Conservation (phyloP, 805 yeast genomes). For the Saccharomycopsis olivae region DNA sequence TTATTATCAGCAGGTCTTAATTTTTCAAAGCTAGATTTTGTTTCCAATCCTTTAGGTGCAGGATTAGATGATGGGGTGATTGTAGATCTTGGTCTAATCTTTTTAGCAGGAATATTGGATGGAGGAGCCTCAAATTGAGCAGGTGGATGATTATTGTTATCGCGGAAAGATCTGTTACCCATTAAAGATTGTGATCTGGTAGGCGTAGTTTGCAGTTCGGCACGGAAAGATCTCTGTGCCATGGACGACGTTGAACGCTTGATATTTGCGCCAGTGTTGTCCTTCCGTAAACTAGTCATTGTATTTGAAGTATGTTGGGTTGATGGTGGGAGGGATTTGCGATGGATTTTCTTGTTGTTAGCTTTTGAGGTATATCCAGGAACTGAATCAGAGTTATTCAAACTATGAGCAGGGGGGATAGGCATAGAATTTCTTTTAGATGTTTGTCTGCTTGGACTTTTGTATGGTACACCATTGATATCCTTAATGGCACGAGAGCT, state of each 20-base stretch:
- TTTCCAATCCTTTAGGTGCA: conserved; percentile 2
- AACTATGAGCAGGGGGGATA: conserved; percentile 14
- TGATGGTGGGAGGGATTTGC: conserved; percentile 3
- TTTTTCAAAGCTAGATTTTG: conserved; percentile 18
- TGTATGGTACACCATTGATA: not conserved
- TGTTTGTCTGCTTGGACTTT: not conserved
- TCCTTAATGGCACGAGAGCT: not conserved
- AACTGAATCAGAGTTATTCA: conserved; percentile 6
- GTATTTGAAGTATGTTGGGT: not conserved
- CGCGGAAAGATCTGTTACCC: conserved; percentile 10
- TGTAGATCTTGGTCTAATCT: not conserved
- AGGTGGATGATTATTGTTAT: not conserved
- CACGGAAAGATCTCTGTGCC: not conserved
- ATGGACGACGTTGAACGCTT: not conserved
- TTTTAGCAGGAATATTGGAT: not conserved
- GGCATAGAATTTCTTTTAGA: conserved; percentile 11
- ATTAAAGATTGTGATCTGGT: conserved; percentile 8
- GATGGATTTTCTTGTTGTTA: not conserved
- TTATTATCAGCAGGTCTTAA: conserved; percentile 8
- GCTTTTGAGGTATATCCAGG: not conserved
- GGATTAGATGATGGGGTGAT: not conserved
- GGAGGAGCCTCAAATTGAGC: not conserved
- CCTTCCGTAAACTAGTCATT: not conserved
- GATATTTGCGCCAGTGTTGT: not conserved
- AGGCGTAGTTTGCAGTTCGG: not conserved